Base-by-base conservation (phyloP, 345 rosid genomes). In the Lepidium aucheri region DNA sequence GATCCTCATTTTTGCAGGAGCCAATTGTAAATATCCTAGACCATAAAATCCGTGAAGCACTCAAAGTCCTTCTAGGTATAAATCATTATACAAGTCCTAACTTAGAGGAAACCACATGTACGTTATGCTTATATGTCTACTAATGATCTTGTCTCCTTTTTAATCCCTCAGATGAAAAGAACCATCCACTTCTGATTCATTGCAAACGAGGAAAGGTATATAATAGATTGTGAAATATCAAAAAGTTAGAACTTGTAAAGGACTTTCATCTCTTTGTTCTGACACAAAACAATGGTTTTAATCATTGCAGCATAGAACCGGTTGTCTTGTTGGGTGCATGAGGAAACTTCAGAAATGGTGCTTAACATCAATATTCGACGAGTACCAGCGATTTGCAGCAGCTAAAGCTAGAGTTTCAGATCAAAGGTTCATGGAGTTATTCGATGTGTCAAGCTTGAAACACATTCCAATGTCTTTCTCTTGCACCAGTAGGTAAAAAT, bases 161-260 rank as follows among this genome's bases (percentile, higher is more conserved):
- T 10, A 36, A 70, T 32, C 71, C 12, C 12, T 67, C 74, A 93
- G 98, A 93, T 80, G 87, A 75, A 64, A 88, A 81, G 81, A 93
- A 90, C 68, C 98, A 88, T 74, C 98, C 98, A 1, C 73, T 93
- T 77, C 55, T 93, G 68, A 86, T 93, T 69, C 98, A 93, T 58
- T 93, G 97, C 66, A 93, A 93, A 34, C 74, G 97, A 40, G 98
- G 98, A 69, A 93, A 93, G 97, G 98, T 90, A 78, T 46, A 78
- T 72, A 26, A 40, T n/a, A 16, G 32, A 14, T 1, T 24, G 14
- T 22, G 8, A 35, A 35, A 12, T 28, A 52, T 18, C 12, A 7
- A 49, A 20, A 65, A 26, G 11, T 10, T 1, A 3, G 15, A 47
- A 13, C 17, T 52, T 11, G 32, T 28, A 28, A 10, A 47, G 11